Evolutionary conservation across 345 rosid species (phyloP).

Genomic region (thale cress (Arabidopsis thaliana)): TAIR10.1 NC_003070.9:28688501-28689000

Average conservation of each 20-base stretch:
- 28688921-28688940: conserved; percentile 9
- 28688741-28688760: conserved; percentile 21
- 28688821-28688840: conserved; percentile 41
- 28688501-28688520: conserved; percentile 53
- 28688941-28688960: not conserved
- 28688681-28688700: conserved; percentile 39
- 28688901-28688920: conserved; percentile 22
- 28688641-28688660: not conserved
- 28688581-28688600: conserved; percentile 16
- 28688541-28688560: conserved; percentile 36
- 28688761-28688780: conserved; percentile 44
- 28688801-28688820: conserved; percentile 39
- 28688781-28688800: conserved; percentile 39
- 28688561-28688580: conserved; percentile 8
- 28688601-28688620: conserved; percentile 35
- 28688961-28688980: not conserved
- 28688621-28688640: conserved; percentile 46
- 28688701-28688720: not conserved
- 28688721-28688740: not conserved
- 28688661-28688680: conserved; percentile 26
- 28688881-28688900: conserved; percentile 38
- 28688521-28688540: conserved; percentile 31
- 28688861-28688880: conserved; percentile 14
- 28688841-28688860: conserved; percentile 43
- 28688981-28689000: not conserved